phyloP scores from a whole-genome alignment of 441 rosid genomes.

The Eruca vesicaria region DNA sequence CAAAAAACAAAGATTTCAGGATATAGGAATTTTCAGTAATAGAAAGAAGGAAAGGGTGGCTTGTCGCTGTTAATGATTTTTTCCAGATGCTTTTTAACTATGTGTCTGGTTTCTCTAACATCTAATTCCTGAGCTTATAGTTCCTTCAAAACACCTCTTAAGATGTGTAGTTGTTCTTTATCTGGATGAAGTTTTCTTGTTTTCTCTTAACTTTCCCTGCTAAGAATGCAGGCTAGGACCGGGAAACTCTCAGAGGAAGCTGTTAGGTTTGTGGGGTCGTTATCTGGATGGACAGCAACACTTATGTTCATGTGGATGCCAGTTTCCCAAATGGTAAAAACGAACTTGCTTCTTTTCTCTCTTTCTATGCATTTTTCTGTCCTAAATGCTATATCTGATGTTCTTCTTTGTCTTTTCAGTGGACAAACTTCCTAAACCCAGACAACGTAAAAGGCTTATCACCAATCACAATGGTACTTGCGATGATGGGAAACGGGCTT shows the following conservation, averaged over 20 bases:
- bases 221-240: constrained; percentile 69
- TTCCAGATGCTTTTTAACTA: background rate
- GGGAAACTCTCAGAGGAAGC: constrained; percentile 74
- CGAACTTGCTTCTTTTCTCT: background rate
- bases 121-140: background rate
- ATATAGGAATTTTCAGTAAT: too few relatives aligned
- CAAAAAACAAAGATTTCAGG: too few relatives aligned
- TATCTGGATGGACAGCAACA: constrained; percentile 97
- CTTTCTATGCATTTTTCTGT: background rate
- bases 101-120: constrained; percentile 8
- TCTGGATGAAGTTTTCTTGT: too few relatives aligned
- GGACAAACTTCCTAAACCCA: constrained; percentile 90
- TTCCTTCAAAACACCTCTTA: background rate
- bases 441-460: constrained; percentile 88
- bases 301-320: constrained; percentile 99
- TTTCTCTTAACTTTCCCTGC: constrained; percentile 34
- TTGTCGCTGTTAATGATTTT: background rate
- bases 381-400: constrained; percentile 22
- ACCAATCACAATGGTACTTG: constrained; percentile 80
- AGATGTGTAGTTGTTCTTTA: background rate
- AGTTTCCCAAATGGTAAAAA: constrained; percentile 75
- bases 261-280: constrained; percentile 58
- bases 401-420: constrained; percentile 46
- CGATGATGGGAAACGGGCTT: constrained; percentile 91
- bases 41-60: constrained; percentile 10